A percentile compares a stretch with the other conserved stretches of the same genome.
phyloP scores from a whole-genome alignment of 345 rosid species.

The Alliaria petiolata region DNA sequence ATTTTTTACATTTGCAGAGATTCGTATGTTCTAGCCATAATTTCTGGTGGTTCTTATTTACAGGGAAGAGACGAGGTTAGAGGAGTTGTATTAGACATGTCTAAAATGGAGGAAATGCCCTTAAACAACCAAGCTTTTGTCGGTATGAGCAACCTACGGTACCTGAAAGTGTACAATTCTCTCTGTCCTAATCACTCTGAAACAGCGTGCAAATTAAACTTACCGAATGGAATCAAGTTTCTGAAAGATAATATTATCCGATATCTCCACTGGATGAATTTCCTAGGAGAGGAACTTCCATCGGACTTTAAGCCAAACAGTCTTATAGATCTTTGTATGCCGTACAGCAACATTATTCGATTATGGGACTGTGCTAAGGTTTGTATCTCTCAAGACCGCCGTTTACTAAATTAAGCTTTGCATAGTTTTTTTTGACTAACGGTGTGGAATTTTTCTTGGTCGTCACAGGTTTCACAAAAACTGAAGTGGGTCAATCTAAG shows the following conservation, averaged over 20 bases:
- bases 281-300: not conserved
- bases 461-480: slow-evolving; percentile 16
- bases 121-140: too few species aligned
- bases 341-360: not conserved
- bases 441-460: not conserved
- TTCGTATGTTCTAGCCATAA: not conserved
- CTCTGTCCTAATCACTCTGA: too few species aligned
- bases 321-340: slow-evolving; percentile 8
- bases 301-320: not conserved
- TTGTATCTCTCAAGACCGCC: not conserved
- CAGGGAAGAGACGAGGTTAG: slow-evolving; percentile 21
- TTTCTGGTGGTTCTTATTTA: not conserved
- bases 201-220: too few species aligned
- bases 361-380: too few species aligned
- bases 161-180: too few species aligned
- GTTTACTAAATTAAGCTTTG: not conserved
- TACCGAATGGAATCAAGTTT: too few species aligned
- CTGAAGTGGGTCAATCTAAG: slow-evolving; percentile 24
- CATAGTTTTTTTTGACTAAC: not conserved
- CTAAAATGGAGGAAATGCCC: too few species aligned
- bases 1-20: not conserved
- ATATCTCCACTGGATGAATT: not conserved
- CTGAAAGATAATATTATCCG: not conserved
- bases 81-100: not conserved
- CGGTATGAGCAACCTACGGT: too few species aligned